phyloP scores from a whole-genome alignment of 441 rosid species.

The Gossypium lobatum region DNA sequence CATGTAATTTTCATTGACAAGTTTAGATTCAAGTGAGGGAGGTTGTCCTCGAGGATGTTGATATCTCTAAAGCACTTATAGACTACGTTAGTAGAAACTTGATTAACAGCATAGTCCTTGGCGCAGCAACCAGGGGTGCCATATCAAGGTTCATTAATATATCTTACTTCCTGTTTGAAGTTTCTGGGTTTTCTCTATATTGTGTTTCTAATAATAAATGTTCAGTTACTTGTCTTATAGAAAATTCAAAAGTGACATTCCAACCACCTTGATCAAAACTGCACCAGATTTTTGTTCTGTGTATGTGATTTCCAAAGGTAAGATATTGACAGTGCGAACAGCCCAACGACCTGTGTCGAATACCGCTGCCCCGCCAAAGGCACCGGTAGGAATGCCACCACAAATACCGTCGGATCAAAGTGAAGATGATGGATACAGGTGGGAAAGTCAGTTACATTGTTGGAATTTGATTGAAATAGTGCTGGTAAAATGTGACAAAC shows the following conservation, averaged over 20 bases:
- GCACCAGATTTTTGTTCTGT: conserved; percentile 74
- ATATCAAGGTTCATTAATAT: conserved; percentile 44
- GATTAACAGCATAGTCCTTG: conserved; percentile 51
- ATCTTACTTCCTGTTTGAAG: neutral
- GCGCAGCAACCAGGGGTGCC: conserved; percentile 55
- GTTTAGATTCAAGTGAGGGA: conserved; percentile 53
- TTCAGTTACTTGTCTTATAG: conserved; percentile 18
- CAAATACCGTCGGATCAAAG: conserved; percentile 19
- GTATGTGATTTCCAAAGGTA: conserved; percentile 72
- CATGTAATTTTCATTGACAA: conserved; percentile 7
- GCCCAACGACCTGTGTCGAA: conserved; percentile 49
- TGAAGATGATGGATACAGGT: conserved; percentile 41
- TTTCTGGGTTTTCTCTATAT: neutral
- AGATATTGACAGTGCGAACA: conserved; percentile 35
- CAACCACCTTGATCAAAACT: conserved; percentile 38
- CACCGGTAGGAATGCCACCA: conserved; percentile 23
- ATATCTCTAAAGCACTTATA: conserved; percentile 48
- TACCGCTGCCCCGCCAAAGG: conserved; percentile 45
- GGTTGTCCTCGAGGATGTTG: conserved; percentile 57
- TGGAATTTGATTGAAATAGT: neutral
- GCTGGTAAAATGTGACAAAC: neutral
- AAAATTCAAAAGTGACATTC: conserved; percentile 53
- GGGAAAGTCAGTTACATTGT: conserved; percentile 9
- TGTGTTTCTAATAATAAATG: neutral
- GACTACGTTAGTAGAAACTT: conserved; percentile 56